A percentile compares a stretch with the other conserved stretches of the same genome.
Conservation (phyloP, 2,329 filamentous ascomycete species). For the Sporothrix pallida region DNA sequence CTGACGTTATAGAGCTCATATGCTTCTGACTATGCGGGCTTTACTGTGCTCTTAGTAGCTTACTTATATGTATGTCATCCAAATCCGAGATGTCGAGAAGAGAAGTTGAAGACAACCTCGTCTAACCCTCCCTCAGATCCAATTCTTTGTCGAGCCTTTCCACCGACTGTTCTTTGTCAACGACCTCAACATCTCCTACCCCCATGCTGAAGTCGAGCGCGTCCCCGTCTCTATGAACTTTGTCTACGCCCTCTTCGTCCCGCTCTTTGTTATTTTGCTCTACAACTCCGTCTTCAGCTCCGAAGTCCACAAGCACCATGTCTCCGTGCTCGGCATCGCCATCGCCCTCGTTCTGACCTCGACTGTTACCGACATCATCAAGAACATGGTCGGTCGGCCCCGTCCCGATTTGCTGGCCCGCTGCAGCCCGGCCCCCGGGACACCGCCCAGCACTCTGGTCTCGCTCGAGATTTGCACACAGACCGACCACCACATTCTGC, state of each 20-base stretch:
- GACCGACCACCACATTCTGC: conserved; percentile 68
- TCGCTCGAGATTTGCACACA: conserved; percentile 76
- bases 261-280: conserved; percentile 67
- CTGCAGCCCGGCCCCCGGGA: conserved; percentile 70
- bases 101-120: not conserved
- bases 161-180: conserved; percentile 93
- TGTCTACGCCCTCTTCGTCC: conserved; percentile 76
- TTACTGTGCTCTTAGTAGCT: conserved; percentile 69
- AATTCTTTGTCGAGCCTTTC: conserved; percentile 78
- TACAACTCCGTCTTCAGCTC: conserved; percentile 69
- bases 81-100: not conserved
- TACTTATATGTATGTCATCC: conserved; percentile 64
- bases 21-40: conserved; percentile 84
- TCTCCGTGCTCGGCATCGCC: conserved; percentile 79
- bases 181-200: conserved; percentile 82
- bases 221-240: conserved; percentile 81
- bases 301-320: conserved; percentile 78
- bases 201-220: conserved; percentile 81
- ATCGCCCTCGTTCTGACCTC: conserved; percentile 77
- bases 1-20: conserved; percentile 70
- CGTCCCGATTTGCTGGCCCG: conserved; percentile 67
- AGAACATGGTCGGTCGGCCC: conserved; percentile 80
- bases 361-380: conserved; percentile 88
- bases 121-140: conserved; percentile 54
- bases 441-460: conserved; percentile 59